Evolutionary conservation across 306 rosid genomes (phyloP), one percentile per base, ranked within the genome.

Genomic region (Corylus americana): DNA sequence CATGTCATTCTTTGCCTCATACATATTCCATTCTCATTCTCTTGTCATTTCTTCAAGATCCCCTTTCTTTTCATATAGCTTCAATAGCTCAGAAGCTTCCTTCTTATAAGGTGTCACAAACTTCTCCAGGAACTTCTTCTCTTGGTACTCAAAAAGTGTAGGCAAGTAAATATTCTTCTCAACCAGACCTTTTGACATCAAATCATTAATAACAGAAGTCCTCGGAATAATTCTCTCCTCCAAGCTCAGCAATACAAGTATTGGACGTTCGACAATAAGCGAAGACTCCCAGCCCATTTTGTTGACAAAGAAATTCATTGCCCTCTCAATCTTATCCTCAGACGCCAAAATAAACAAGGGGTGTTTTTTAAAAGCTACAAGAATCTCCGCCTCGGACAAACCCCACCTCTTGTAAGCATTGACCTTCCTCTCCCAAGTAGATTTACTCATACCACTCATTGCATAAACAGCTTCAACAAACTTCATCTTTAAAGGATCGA

Each of bases 391-490:
- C 16, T 90, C 85, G 5, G 87, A 73, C 86, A 84, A 92, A 17
- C 95, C 97, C 93, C 92, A 92, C 37, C 42, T 84, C 78, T 73
- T 89, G 45, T 13, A 92, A 44, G 49, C 55, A 4, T 71, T 72
- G 9, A 88, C 69, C 71, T 86, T 90, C 4, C 72, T 77, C 7
- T 70, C 75, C 94, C 91, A 89, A 4, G 42, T 71, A 35, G 84
- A 49, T 77, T 86, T 69, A 4, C 53, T 74, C 58, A 84, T 13
- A 2, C 64, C 4, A 14, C n/a, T 13, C 72, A 79, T 73, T 17
- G 85, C 87, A 7, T n/a, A 2, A 57, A 88, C 51, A 0, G 92
- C 97, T 0, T 18, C 0, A 5, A 12, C 7, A 63, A 91, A 89
- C 9, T 39, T 20, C 2, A 31, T 1, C 7, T 37, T 75, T 20